Evolutionary conservation across 2,329 filamentous ascomycete species (phyloP).

Genomic region (Boeremia exigua): DNA sequence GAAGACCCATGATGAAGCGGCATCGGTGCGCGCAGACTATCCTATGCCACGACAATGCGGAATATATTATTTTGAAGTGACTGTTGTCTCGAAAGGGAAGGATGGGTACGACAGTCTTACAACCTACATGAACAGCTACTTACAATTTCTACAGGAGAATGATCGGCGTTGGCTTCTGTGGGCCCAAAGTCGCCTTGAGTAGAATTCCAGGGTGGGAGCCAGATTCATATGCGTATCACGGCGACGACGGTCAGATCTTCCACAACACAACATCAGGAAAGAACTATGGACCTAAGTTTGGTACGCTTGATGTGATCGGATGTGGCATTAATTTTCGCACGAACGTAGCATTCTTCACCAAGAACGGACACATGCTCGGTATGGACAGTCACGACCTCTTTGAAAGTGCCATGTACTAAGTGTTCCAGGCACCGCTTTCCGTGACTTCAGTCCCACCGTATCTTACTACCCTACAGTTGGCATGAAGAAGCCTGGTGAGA

Average conservation of each 20-base stretch:
- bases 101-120: conserved; percentile 63
- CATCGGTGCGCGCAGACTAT: conserved; percentile 80
- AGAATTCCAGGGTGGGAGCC: conserved; percentile 70
- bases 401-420: conserved; percentile 19
- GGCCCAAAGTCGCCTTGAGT: conserved; percentile 63
- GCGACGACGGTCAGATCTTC: conserved; percentile 70
- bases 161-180: conserved; percentile 67
- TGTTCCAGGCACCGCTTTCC: conserved; percentile 70
- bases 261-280: conserved; percentile 63
- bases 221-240: conserved; percentile 71
- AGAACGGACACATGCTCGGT: conserved; percentile 67
- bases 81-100: conserved; percentile 69
- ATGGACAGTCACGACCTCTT: conserved; percentile 23
- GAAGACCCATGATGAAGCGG: conserved; percentile 75
- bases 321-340: conserved; percentile 70
- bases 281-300: conserved; percentile 66
- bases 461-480: conserved; percentile 69
- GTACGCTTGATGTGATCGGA: conserved; percentile 65
- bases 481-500: conserved; percentile 69
- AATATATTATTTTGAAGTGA: conserved; percentile 90
- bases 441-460: conserved; percentile 66
- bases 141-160: conserved; percentile 42
- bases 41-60: conserved; percentile 89
- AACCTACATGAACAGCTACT: conserved; percentile 15
- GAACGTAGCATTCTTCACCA: conserved; percentile 68